phyloP scores from a whole-genome alignment of 176 grass and related monocot genomes.

The Phoenix dactylifera region DNA sequence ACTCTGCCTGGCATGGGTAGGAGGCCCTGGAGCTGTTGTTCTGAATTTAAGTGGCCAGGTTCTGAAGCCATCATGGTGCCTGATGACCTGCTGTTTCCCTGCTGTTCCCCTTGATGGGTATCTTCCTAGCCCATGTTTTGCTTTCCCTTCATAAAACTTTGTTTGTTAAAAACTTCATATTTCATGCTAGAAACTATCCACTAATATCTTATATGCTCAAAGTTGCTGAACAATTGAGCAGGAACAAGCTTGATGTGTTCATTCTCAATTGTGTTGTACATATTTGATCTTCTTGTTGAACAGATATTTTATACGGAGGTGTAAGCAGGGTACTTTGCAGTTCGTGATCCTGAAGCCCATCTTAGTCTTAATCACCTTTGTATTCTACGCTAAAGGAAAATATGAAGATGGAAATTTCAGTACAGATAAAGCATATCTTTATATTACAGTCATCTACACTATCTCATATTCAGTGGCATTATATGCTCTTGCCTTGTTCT shows the following conservation, averaged over 20 bases:
- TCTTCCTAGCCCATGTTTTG: not conserved
- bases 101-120: slow-evolving; percentile 95
- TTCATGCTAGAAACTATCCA: too few relatives aligned
- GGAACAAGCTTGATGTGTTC: not conserved
- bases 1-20: slow-evolving; percentile 89
- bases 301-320: slow-evolving; percentile 95
- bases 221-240: not conserved
- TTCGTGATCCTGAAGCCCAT: slow-evolving; percentile 99
- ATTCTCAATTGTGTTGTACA: not conserved
- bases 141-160: too few relatives aligned
- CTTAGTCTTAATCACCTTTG: slow-evolving; percentile 89
- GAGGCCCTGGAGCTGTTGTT: slow-evolving; percentile 76
- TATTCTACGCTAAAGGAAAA: slow-evolving; percentile 88
- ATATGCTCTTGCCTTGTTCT: slow-evolving; percentile 89
- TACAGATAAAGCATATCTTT: slow-evolving; percentile 84
- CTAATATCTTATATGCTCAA: not conserved
- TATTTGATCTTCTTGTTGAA: slow-evolving; percentile 6
- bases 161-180: too few relatives aligned
- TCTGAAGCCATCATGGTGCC: slow-evolving; percentile 75
- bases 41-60: slow-evolving; percentile 64
- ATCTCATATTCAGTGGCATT: slow-evolving; percentile 84
- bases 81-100: slow-evolving; percentile 98
- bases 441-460: slow-evolving; percentile 96
- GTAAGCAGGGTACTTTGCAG: slow-evolving; percentile 92
- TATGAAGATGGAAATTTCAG: slow-evolving; percentile 95